Percentiles rank a stretch among this genome's conserved stretches.
phyloP scores from a whole-genome alignment of 2,329 filamentous ascomycete species.

The Lachnellula subtilissima region DNA sequence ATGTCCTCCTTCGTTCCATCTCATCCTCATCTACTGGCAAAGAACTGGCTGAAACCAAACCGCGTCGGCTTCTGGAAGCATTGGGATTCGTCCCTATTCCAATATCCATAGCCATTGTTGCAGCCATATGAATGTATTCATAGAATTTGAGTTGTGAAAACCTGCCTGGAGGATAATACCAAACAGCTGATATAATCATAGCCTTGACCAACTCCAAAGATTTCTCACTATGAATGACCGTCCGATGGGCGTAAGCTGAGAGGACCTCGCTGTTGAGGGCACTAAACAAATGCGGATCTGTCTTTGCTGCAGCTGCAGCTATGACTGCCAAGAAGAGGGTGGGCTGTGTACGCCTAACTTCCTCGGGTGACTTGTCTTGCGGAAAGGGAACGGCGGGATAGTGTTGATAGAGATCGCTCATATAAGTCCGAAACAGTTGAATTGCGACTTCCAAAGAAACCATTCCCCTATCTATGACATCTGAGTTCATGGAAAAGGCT shows the following conservation, averaged over 20 bases:
- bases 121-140: conserved; percentile 45
- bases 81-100: conserved; percentile 19
- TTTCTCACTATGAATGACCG: conserved; percentile 42
- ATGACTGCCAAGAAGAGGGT: conserved; percentile 65
- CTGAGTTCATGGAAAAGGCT: conserved; percentile 17
- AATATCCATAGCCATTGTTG: conserved; percentile 37
- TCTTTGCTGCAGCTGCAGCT: conserved; percentile 54
- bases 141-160: conserved; percentile 41
- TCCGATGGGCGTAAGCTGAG: conserved; percentile 39
- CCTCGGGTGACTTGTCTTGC: conserved; percentile 42
- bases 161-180: conserved; percentile 42
- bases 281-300: conserved; percentile 36
- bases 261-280: conserved; percentile 41
- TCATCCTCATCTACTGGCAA: conserved; percentile 9
- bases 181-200: conserved; percentile 40
- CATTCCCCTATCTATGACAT: conserved; percentile 52
- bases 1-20: conserved; percentile 35
- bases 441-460: conserved; percentile 50
- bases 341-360: conserved; percentile 53
- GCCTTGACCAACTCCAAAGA: conserved; percentile 45
- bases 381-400: conserved; percentile 57
- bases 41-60: neutral
- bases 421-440: conserved; percentile 52
- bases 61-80: conserved; percentile 8
- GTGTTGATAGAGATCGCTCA: conserved; percentile 50